phyloP scores from a whole-genome alignment of 441 rosid genomes.

The Erodium chrysanthum region DNA sequence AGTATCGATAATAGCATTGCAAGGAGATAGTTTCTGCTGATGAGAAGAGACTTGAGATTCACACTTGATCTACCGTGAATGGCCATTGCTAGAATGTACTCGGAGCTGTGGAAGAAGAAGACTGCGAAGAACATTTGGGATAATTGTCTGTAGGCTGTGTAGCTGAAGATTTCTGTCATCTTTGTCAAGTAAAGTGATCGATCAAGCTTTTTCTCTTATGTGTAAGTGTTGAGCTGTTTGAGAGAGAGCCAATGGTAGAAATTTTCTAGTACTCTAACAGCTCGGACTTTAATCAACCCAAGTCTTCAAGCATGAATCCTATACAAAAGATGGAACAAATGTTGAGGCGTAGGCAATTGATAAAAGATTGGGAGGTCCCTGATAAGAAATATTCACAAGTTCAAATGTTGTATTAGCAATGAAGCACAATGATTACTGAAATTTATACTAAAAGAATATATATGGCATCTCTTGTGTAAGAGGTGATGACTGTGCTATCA shows the following conservation, averaged over 20 bases:
- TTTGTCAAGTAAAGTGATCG: constrained; percentile 9
- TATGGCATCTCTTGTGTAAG: neutral
- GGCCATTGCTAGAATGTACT: constrained; percentile 44
- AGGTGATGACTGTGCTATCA: neutral
- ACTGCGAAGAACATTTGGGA: constrained; percentile 42
- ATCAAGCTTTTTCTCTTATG: constrained; percentile 14
- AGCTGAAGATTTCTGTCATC: constrained; percentile 48
- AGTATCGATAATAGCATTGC: constrained; percentile 52
- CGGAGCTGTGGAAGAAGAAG: constrained; percentile 62
- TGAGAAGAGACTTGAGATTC: constrained; percentile 46
- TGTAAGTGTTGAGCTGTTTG: no score
- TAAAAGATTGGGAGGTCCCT: neutral
- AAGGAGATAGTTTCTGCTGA: constrained; percentile 48
- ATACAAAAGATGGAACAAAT: neutral
- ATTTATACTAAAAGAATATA: neutral
- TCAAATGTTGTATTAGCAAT: neutral
- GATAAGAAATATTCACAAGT: neutral
- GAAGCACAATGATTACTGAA: neutral
- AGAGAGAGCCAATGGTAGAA: no score
- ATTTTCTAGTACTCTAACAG: constrained; percentile 19
- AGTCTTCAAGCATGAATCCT: constrained; percentile 11
- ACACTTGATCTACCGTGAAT: constrained; percentile 55
- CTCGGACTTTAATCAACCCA: constrained; percentile 11
- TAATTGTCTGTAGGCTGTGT: constrained; percentile 49
- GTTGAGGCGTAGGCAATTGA: neutral